Conservation (phyloP, 495 filamentous ascomycete species). For the Xylona heveae region DNA sequence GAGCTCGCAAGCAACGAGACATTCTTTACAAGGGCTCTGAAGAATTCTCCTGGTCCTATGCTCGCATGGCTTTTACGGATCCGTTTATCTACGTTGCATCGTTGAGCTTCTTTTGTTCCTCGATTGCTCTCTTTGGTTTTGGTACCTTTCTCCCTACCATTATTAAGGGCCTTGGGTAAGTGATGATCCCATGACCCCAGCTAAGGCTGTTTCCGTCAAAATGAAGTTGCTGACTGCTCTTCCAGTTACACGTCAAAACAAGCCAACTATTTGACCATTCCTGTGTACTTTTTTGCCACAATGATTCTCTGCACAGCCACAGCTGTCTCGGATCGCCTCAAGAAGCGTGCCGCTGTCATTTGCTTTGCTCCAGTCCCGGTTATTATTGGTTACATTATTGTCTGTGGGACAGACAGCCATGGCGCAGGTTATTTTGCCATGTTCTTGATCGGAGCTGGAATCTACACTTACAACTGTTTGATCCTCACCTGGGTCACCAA, state of each 20-base stretch:
- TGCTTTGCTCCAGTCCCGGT: slow-evolving; percentile 1
- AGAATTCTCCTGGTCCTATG: slow-evolving; percentile 6
- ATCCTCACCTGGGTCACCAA: background rate
- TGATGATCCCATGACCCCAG: no score
- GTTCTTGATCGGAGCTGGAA: slow-evolving; percentile 9
- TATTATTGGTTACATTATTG: slow-evolving; percentile 5
- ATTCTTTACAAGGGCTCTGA: slow-evolving; percentile 1
- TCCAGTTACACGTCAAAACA: slow-evolving; percentile 2
- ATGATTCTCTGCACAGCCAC: slow-evolving; percentile 3
- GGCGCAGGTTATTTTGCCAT: slow-evolving; percentile 7
- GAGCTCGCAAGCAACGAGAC: slow-evolving; percentile 3
- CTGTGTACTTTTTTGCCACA: slow-evolving; percentile 5
- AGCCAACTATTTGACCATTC: slow-evolving; percentile 8
- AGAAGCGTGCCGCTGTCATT: slow-evolving; percentile 5
- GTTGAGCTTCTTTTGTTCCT: background rate
- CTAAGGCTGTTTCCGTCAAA: background rate
- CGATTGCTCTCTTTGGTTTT: background rate
- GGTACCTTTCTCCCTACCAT: slow-evolving; percentile 8
- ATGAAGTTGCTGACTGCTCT: background rate
- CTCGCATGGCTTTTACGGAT: slow-evolving; percentile 5
- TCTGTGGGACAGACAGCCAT: slow-evolving; percentile 4
- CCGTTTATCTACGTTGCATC: slow-evolving; percentile 5
- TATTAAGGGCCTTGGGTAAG: slow-evolving; percentile 8
- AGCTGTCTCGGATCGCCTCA: slow-evolving; percentile 4
- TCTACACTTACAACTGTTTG: background rate